These are phyloP conservation scores for Tetracladium maxilliforme DNA, from an alignment of 2,329 filamentous ascomycete species.

Conservation along the genomic window DNA sequence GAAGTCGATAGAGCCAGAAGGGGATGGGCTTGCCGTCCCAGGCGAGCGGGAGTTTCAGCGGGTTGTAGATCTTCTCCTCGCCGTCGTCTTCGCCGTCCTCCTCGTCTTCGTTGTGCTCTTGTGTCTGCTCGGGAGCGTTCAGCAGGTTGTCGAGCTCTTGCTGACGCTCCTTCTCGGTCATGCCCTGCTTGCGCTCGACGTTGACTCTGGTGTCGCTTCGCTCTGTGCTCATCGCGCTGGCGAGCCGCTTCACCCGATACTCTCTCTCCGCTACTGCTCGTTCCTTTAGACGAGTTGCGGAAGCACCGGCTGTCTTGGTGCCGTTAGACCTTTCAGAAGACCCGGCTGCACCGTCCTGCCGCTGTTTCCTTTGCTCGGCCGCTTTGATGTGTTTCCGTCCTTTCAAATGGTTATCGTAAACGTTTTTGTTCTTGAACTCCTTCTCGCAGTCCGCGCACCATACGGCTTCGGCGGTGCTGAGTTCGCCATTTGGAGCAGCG, in stretches of 20 bases:
- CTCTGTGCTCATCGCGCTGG: constrained; percentile 72
- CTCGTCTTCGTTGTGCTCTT: constrained; percentile 25
- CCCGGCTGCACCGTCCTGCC: constrained; percentile 21
- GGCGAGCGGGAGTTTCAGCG: constrained; percentile 82
- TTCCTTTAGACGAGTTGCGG: constrained; percentile 54
- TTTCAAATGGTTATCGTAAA: constrained; percentile 76
- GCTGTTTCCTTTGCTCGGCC: constrained; percentile 46
- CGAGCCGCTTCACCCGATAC: constrained; percentile 65
- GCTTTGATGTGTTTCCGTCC: constrained; percentile 91
- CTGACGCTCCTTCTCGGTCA: constrained; percentile 92
- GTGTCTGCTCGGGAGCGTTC: constrained; percentile 31
- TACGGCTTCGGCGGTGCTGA: constrained; percentile 42
- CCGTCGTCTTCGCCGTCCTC: constrained; percentile 59
- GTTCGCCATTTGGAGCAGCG: constrained; percentile 7
- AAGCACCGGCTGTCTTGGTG: constrained; percentile 10
- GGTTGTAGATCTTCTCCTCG: constrained; percentile 88
- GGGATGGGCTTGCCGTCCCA: constrained; percentile 99
- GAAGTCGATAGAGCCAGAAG: constrained; percentile 96
- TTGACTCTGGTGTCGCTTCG: constrained; percentile 84
- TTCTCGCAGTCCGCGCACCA: constrained; percentile 91
- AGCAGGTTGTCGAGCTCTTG: constrained; percentile 86
- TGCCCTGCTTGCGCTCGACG: constrained; percentile 89
- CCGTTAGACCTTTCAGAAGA: no score
- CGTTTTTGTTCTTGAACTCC: constrained; percentile 89
- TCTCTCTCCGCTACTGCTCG: constrained; percentile 83